These are phyloP conservation scores for Perkinsus olseni DNA, from an alignment of 169 alveolate genomes.

Conservation along the genomic window DNA sequence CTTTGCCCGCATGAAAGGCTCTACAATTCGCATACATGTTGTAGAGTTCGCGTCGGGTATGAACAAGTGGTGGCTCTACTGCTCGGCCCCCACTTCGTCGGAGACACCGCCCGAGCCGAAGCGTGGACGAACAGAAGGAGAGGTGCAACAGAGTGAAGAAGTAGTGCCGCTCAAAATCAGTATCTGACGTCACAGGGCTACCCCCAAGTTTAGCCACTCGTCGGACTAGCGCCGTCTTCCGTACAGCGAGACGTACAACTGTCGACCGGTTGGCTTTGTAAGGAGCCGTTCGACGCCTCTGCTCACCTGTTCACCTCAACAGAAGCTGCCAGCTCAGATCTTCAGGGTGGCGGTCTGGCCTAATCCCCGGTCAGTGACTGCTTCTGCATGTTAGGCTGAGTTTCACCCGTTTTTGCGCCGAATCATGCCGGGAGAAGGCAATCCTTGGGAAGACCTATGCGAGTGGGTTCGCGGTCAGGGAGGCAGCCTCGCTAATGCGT, in stretches of 20 bases:
- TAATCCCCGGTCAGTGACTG: too few species aligned
- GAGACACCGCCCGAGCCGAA: not conserved
- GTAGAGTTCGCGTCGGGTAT: not conserved
- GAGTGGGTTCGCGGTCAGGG: not conserved
- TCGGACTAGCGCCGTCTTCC: too few species aligned
- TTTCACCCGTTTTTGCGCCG: not conserved
- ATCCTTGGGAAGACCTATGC: not conserved
- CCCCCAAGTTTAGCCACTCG: too few species aligned
- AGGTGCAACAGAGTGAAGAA: not conserved
- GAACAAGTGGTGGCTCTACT: too few species aligned
- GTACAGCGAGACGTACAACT: not conserved
- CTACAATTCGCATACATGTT: not conserved
- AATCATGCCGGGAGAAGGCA: not conserved
- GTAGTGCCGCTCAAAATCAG: not conserved
- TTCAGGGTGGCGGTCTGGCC: too few species aligned
- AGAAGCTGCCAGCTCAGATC: too few species aligned
- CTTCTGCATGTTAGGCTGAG: too few species aligned
- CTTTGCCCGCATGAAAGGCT: constrained; percentile 25
- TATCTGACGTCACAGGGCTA: too few species aligned
- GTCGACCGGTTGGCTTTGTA: not conserved
- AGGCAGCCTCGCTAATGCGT: not conserved
- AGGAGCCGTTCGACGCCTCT: too few species aligned
- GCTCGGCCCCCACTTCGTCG: not conserved
- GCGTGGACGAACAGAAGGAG: not conserved
- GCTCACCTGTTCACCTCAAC: too few species aligned